Evolutionary conservation across 495 filamentous ascomycete genomes (phyloP), one percentile per base, ranked within the genome.

Genomic region (Penicillium lagena): DNA sequence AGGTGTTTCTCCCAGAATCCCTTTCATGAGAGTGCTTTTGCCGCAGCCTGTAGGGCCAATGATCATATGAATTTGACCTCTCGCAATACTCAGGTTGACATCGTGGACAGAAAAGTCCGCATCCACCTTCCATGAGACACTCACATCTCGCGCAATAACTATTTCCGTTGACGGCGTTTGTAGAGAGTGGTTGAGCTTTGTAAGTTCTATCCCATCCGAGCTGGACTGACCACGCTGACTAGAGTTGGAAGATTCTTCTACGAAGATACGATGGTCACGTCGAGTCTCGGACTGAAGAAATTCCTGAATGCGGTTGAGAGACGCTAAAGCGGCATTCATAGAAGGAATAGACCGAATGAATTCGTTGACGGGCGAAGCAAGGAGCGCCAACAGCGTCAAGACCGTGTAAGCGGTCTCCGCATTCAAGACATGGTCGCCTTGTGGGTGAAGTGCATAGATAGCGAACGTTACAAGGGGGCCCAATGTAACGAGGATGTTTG

Each of bases 11-110:
- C 46, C 47, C 33, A 51, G 47, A 39, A 62, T 64, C 50, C 30
- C 34, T 47, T 50, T 43, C 38, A 64, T 12, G 37, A 66, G 48
- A 51, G 69, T 40, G 55, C 36, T 46, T 34, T 61, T 43, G 46
- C 68, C 56, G 48, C 48, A 45, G 49, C 68, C 35, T 52, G 56
- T 31, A 44, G 58, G 40, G 27, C 59, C 56, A 22, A 58, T 35
- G 17, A 59, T 14, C 27, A 60, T 22, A 22, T 22, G 22, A 22
- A 22, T 22, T 22, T 22, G 22, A 6, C 22, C 22, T 22, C 6
- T 22, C 22, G 22, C 22, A 22, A 22, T 4, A 22, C 22, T 22
- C 22, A 22, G 22, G 22, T 22, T 22, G 22, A 22, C 22, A 22
- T 22, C 22, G 22, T 22, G 22, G 22, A 22, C 22, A 22, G 22